Evolutionary conservation across 1,284 basidiomycete genomes (phyloP).

Genomic region (Sanguinoderma infundibulare): DNA sequence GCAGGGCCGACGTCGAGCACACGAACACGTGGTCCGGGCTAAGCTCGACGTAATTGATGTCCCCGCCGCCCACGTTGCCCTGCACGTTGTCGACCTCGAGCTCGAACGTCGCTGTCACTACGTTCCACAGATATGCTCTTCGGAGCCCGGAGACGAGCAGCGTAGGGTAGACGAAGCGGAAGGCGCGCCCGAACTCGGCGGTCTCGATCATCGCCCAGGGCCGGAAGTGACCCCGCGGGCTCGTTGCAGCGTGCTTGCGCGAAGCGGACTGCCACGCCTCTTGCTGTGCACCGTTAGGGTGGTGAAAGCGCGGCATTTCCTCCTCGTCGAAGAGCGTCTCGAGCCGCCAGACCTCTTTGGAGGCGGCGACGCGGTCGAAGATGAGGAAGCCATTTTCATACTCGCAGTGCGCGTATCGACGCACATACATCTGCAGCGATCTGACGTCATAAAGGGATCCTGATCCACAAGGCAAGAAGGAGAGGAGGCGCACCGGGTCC

Average conservation of each 20-base stretch:
- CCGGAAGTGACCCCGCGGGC: conserved; percentile 51
- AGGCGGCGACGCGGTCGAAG: conserved; percentile 60
- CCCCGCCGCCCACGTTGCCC: conserved; percentile 31
- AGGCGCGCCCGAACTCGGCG: conserved; percentile 56
- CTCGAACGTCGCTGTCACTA: conserved; percentile 50
- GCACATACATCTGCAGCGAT: conserved; percentile 50
- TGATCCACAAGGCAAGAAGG: background rate
- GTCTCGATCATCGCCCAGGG: conserved; percentile 60
- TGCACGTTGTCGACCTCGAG: conserved; percentile 52
- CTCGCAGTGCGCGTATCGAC: conserved; percentile 70
- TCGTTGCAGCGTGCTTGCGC: background rate
- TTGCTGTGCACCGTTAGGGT: conserved; percentile 44
- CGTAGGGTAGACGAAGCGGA: conserved; percentile 69
- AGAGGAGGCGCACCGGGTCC: conserved; percentile 37
- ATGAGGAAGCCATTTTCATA: conserved; percentile 74
- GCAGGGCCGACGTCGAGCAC: conserved; percentile 51
- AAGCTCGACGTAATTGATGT: conserved; percentile 70
- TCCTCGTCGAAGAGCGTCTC: conserved; percentile 34
- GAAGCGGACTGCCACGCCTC: conserved; percentile 24
- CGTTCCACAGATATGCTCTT: conserved; percentile 62
- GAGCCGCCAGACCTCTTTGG: conserved; percentile 74
- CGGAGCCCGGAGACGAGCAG: conserved; percentile 52
- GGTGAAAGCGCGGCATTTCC: conserved; percentile 8
- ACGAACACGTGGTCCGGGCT: conserved; percentile 63
- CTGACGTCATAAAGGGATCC: background rate